Base-by-base conservation (phyloP, 2,329 filamentous ascomycete genomes). In the Apiospora marii region DNA sequence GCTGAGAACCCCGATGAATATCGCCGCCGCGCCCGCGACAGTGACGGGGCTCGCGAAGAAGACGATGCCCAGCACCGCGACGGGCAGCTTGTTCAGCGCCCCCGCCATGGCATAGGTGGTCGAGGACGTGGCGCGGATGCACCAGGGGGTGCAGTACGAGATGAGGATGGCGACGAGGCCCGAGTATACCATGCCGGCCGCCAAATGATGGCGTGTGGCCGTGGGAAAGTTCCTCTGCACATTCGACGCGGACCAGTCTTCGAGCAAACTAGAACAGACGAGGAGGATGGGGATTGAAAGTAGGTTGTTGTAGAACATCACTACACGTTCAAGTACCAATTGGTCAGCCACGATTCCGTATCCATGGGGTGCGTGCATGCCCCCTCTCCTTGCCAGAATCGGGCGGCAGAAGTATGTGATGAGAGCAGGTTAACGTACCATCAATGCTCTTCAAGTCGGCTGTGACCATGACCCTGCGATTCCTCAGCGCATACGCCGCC, bases 361-460 rank as follows among this genome's bases (percentile, higher is more conserved):
- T 6, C 5, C 37, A 37, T 30, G 3, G 34, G 34, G 34, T 37
- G 34, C 7, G 34, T 37, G 34, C 34, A 7, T 7, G 34, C 34
- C 7, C 34, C 34, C 34, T 4, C 7, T 37, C n/a, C n/a, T 37
- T 37, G 34, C 34, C 34, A 37, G 7, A 3, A 10, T 24, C 3
- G 41, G 12, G 67, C 68, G 80, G 84, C 78, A 86, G 82, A 67
- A 75, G 27, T 37, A 46, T 34, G 14, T 27, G 34, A 68, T 34
- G 72, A 67, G 41, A 58, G 71, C 34, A 37, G 46, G 16, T 58
- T 51, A 43, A 91, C 96, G 85, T 89, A 98, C 96, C 98, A 83
- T 99, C 96, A 87, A 97, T 98, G 83, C 98, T 96, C 89, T 98
- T 98, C 86, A 99, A 98, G 88, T 98, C 98, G 87, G 97, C 98